These are phyloP conservation scores for Neurospora sp. DNA, from an alignment of 495 filamentous ascomycete species.

Conservation along the genomic window DNA sequence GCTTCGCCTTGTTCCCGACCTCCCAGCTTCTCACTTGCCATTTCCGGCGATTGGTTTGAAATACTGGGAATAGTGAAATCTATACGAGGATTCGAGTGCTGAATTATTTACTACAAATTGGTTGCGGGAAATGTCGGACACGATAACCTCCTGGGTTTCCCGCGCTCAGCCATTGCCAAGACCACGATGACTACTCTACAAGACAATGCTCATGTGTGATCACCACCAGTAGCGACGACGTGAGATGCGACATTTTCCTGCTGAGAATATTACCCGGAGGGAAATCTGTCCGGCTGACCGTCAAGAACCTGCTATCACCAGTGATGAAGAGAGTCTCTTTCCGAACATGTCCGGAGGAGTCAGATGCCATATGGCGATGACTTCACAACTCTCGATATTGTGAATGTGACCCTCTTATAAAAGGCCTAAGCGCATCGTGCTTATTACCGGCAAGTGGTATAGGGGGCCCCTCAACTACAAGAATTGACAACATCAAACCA, in stretches of 20 bases:
- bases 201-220: background rate
- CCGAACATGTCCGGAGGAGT: background rate
- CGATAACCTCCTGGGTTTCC: background rate
- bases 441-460: background rate
- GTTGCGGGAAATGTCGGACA: background rate
- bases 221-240: background rate
- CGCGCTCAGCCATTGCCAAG: background rate
- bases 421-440: background rate
- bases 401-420: background rate
- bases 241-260: background rate
- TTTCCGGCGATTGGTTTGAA: background rate
- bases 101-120: too few species aligned
- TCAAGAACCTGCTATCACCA: background rate
- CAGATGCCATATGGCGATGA: background rate
- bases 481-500: background rate
- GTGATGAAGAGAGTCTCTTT: background rate
- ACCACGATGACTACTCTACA: background rate
- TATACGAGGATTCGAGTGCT: background rate
- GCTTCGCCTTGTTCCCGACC: too few species aligned
- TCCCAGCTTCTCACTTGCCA: too few species aligned
- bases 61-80: background rate
- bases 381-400: background rate
- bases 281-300: background rate
- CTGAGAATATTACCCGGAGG: background rate
- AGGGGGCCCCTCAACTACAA: background rate